Conservation (phyloP, 2,329 filamentous ascomycete species). For the Fusarium brevicatenulatum region DNA sequence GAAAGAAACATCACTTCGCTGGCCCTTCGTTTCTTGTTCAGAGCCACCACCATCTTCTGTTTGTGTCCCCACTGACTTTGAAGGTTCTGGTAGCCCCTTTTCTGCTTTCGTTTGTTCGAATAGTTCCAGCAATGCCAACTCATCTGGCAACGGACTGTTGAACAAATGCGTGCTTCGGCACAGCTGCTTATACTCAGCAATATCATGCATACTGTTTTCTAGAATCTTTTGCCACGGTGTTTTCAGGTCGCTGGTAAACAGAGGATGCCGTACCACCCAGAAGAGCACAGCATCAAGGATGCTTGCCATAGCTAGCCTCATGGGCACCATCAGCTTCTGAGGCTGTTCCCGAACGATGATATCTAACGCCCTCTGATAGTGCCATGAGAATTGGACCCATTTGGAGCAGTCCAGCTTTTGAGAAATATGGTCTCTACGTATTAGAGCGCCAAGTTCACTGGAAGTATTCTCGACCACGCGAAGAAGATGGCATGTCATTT, state of each 20-base stretch:
- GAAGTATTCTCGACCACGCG: constrained; percentile 43
- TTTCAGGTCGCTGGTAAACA: constrained; percentile 39
- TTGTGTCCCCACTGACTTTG: not conserved
- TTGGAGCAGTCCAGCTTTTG: constrained; percentile 31
- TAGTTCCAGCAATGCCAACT: constrained; percentile 33
- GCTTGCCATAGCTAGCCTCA: constrained; percentile 47
- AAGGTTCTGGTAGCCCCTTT: not conserved
- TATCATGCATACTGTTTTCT: constrained; percentile 42
- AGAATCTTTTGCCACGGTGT: constrained; percentile 42
- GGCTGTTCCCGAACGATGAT: constrained; percentile 41
- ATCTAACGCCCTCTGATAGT: constrained; percentile 46
- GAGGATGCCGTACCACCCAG: constrained; percentile 43
- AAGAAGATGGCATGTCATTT: constrained; percentile 44
- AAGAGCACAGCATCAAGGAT: constrained; percentile 45
- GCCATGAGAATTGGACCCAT: constrained; percentile 36
- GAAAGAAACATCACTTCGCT: not conserved
- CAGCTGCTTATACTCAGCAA: constrained; percentile 41
- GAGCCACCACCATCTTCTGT: not conserved
- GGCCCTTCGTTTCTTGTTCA: not conserved
- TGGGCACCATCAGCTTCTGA: constrained; percentile 44
- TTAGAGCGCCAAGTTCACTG: constrained; percentile 33
- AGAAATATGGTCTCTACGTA: constrained; percentile 26
- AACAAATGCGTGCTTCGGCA: constrained; percentile 14
- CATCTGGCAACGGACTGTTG: constrained; percentile 30
- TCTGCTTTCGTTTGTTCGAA: constrained; percentile 23